Base-by-base conservation (phyloP, 129 eudicot species). In the Pseudognaphalium luteoalbum region DNA sequence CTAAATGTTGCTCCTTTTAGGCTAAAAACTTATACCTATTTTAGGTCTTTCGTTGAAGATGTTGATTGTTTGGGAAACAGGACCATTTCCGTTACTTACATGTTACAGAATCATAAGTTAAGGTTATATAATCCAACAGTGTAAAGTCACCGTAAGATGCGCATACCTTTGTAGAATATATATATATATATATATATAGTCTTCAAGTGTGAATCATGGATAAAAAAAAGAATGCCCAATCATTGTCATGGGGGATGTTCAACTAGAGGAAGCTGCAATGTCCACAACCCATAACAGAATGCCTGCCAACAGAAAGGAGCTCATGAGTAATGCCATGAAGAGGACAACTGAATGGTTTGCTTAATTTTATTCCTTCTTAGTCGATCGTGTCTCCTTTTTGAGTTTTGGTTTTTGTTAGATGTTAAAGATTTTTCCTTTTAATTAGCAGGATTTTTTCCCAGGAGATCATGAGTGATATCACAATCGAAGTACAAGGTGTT, bases 361-460 rank as follows among this genome's bases (percentile, higher is more conserved):
- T 76, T 41, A 66, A 52, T 41, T 32, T 75, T 56, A 19, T 54
- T 15, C 4, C 3, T 56, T 50, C 42, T 22, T 42, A 51, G 20
- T 42, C 17, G 2, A 17, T 25, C 32, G 65, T 50, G 4, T 25
- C 16, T 77, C 35, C 42, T 28, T 65, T 65, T 66, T 1, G 4
- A 4, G n/a, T 73, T 56, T 25, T 12, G 6, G 16, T 28, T 54
- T 64, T 39, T 6, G 4, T 56, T 12, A 72, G 37, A 19, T 73
- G 28, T 65, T 37, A 1, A 80, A 73, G 15, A 37, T 12, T 42
- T 73, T 21, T n/a, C 35, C 33, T 25, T 30, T 80, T 56, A n/a
- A n/a, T n/a, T n/a, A 41, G 61, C 81, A 95, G 99, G 99, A 89
- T 95, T 44, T 86, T 82, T 71, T 95, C 99, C 34, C 96, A 91